Evolutionary conservation across 2,329 filamentous ascomycete genomes (phyloP).

Genomic region (Dactylellina sp.): DNA sequence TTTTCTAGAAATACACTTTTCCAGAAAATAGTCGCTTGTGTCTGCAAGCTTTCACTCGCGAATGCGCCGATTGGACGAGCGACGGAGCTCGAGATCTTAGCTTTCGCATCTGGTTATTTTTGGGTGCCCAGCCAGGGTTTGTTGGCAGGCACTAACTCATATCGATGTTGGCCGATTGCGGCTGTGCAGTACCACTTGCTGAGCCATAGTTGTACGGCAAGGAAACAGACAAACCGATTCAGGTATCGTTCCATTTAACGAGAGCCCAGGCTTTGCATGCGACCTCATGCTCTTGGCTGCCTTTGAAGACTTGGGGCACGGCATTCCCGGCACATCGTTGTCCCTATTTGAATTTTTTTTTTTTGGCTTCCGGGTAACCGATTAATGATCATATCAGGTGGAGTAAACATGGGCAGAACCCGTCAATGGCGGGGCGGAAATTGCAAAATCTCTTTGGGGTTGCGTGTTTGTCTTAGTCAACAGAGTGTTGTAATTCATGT

Average conservation of each 20-base stretch:
- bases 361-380: conserved; percentile 16
- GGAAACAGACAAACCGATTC: conserved; percentile 3
- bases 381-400: conserved; percentile 14
- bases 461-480: conserved; percentile 14
- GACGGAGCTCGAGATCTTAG: neutral
- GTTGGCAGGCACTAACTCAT: conserved; percentile 8
- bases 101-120: conserved; percentile 1
- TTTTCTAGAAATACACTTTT: conserved; percentile 39
- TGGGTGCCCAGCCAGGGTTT: neutral
- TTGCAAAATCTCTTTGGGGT: conserved; percentile 15
- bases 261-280: neutral
- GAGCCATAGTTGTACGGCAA: conserved; percentile 25
- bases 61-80: conserved; percentile 13
- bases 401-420: conserved; percentile 1
- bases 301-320: conserved; percentile 1
- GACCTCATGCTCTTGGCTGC: conserved; percentile 22
- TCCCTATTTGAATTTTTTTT: neutral
- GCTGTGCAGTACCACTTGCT: conserved; percentile 29
- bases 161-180: conserved; percentile 6
- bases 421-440: conserved; percentile 11
- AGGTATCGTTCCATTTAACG: conserved; percentile 23
- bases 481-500: neutral
- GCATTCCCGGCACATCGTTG: conserved; percentile 25
- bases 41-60: conserved; percentile 15
- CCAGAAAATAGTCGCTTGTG: conserved; percentile 23